Evolutionary conservation across 2,329 filamentous ascomycete species (phyloP).

Genomic region (Fusarium hostae): DNA sequence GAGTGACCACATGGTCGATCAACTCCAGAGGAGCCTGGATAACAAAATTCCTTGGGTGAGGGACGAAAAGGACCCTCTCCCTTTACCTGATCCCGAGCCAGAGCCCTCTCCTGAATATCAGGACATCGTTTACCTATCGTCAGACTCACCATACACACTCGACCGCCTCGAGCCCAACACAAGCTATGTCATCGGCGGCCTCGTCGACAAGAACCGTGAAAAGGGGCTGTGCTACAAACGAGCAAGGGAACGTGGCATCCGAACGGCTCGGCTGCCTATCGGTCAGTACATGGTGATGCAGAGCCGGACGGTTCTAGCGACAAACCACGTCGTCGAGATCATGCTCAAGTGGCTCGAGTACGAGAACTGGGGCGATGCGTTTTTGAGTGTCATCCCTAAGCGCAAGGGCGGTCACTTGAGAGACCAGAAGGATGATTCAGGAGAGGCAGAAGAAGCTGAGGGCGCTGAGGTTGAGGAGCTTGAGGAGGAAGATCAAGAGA

Average conservation of each 20-base stretch:
- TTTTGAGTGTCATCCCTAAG: slow-evolving; percentile 87
- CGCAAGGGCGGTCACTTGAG: slow-evolving; percentile 83
- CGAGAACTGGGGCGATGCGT: slow-evolving; percentile 91
- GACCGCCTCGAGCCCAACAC: slow-evolving; percentile 86
- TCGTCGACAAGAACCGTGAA: slow-evolving; percentile 96
- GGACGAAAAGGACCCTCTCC: slow-evolving; percentile 49
- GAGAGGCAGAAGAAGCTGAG: slow-evolving; percentile 34
- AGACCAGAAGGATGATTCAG: slow-evolving; percentile 44
- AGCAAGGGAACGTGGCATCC: slow-evolving; percentile 78
- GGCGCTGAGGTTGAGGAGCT: slow-evolving; percentile 45
- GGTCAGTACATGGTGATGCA: slow-evolving; percentile 95
- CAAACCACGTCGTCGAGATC: slow-evolving; percentile 96
- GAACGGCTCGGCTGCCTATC: slow-evolving; percentile 91
- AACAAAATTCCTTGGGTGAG: slow-evolving; percentile 46
- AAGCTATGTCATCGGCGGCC: slow-evolving; percentile 91
- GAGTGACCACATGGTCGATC: slow-evolving; percentile 70
- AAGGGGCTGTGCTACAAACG: slow-evolving; percentile 93
- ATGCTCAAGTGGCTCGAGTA: slow-evolving; percentile 93
- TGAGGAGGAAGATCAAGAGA: slow-evolving; percentile 46
- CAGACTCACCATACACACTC: slow-evolving; percentile 88
- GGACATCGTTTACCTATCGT: slow-evolving; percentile 85
- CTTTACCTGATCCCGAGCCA: slow-evolving; percentile 49
- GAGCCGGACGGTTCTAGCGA: slow-evolving; percentile 85
- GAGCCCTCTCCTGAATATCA: slow-evolving; percentile 48
- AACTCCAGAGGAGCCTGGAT: slow-evolving; percentile 58